phyloP scores from a whole-genome alignment of 2,329 filamentous ascomycete genomes.

The Exophiala sp. region DNA sequence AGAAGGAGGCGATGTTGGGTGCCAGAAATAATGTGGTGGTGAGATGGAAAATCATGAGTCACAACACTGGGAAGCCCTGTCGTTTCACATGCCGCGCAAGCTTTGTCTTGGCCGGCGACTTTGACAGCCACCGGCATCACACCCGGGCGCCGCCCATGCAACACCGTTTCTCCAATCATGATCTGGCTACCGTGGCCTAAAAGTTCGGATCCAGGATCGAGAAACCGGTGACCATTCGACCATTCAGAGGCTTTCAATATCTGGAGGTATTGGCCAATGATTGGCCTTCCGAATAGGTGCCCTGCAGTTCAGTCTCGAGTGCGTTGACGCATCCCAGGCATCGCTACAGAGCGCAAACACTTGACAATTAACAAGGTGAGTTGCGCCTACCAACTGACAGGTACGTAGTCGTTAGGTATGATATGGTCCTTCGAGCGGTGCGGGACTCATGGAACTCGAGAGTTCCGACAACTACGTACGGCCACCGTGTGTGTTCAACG shows the following conservation, averaged over 20 bases:
- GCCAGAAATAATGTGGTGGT: constrained; percentile 4
- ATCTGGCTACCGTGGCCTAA: constrained; percentile 6
- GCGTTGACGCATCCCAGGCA: no score
- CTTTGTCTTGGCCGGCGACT: neutral
- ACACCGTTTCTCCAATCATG: constrained; percentile 6
- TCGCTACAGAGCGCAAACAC: no score
- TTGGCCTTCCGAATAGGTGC: no score
- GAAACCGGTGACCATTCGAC: constrained; percentile 14
- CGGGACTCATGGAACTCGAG: no score
- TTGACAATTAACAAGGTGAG: no score
- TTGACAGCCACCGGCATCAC: neutral
- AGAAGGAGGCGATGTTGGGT: neutral
- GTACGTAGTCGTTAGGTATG: no score
- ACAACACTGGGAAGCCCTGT: neutral
- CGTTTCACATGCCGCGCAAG: constrained; percentile 19
- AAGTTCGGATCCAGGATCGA: neutral
- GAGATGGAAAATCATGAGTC: constrained; percentile 16
- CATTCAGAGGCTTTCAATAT: neutral
- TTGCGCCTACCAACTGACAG: no score
- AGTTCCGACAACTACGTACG: no score
- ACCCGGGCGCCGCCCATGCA: constrained; percentile 2
- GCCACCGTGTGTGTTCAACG: no score
- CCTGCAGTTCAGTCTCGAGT: no score
- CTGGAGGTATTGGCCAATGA: no score
- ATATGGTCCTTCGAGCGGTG: no score